These are phyloP conservation scores for Pulveroboletus sp. DNA, from an alignment of 768 basidiomycete species.

Conservation along the genomic window DNA sequence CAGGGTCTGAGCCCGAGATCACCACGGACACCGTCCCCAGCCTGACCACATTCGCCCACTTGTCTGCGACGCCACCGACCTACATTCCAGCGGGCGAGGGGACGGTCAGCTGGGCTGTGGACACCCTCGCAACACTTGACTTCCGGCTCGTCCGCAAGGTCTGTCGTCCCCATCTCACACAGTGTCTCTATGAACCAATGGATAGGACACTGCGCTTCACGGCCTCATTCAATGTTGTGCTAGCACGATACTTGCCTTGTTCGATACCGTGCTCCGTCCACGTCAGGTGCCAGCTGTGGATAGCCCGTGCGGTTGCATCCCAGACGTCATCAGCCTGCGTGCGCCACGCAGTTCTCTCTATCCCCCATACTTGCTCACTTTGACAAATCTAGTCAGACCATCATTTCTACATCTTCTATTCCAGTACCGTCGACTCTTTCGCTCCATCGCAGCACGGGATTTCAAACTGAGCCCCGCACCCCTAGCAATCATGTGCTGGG, in stretches of 20 bases:
- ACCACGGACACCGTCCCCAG: slow-evolving; percentile 11
- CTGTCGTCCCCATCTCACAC: background rate
- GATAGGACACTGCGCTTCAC: slow-evolving; percentile 33
- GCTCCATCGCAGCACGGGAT: slow-evolving; percentile 36
- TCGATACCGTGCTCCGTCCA: slow-evolving; percentile 22
- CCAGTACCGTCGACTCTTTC: slow-evolving; percentile 47
- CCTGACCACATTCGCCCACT: slow-evolving; percentile 17
- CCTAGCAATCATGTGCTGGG: slow-evolving; percentile 55
- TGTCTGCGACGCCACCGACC: slow-evolving; percentile 9
- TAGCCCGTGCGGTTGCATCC: slow-evolving; percentile 5
- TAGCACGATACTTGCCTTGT: slow-evolving; percentile 27
- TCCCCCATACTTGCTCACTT: slow-evolving; percentile 4
- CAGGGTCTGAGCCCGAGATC: slow-evolving; percentile 42
- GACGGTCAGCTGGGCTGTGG: slow-evolving; percentile 23
- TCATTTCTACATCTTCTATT: slow-evolving; percentile 42
- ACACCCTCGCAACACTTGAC: slow-evolving; percentile 25
- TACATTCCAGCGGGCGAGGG: background rate
- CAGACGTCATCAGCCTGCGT: slow-evolving; percentile 19
- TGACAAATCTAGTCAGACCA: slow-evolving; percentile 24
- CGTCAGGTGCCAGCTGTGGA: background rate
- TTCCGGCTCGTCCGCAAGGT: slow-evolving; percentile 30
- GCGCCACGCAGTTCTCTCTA: background rate
- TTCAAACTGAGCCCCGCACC: slow-evolving; percentile 18
- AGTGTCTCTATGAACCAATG: background rate
- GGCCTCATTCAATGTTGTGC: slow-evolving; percentile 33